These are phyloP conservation scores for Talaromyces proteolyticus DNA, from an alignment of 495 filamentous ascomycete genomes.

Conservation along the genomic window DNA sequence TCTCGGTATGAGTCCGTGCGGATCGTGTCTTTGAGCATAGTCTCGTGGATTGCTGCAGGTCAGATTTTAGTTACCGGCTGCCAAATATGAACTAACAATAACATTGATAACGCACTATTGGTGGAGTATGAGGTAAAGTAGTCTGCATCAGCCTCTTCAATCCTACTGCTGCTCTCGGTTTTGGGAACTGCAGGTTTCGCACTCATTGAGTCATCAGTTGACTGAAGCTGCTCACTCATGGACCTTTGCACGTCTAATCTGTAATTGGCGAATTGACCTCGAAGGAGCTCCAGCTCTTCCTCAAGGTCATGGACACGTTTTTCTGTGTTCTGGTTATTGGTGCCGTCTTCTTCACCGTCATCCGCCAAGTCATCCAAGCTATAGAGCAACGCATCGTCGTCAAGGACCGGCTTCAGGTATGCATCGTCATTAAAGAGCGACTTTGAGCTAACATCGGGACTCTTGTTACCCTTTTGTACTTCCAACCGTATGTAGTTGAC, in stretches of 20 bases:
- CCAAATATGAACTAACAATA: slow-evolving; percentile 7
- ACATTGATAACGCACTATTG: slow-evolving; percentile 47
- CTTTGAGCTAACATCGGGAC: slow-evolving; percentile 49
- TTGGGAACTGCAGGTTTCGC: slow-evolving; percentile 20
- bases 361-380: slow-evolving; percentile 70
- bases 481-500: slow-evolving; percentile 72
- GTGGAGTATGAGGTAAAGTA: slow-evolving; percentile 82
- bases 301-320: slow-evolving; percentile 62
- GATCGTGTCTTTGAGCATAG: slow-evolving; percentile 76
- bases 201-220: slow-evolving; percentile 26
- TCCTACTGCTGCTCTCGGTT: slow-evolving; percentile 14
- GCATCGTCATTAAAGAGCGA: slow-evolving; percentile 63
- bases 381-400: slow-evolving; percentile 83
- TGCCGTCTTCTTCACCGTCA: slow-evolving; percentile 18
- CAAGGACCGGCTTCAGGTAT: slow-evolving; percentile 77
- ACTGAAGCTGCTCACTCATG: slow-evolving; percentile 62
- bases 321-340: slow-evolving; percentile 25
- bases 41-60: slow-evolving; percentile 75
- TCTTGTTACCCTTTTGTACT: slow-evolving; percentile 43
- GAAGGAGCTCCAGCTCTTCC: slow-evolving; percentile 56
- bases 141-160: slow-evolving; percentile 43
- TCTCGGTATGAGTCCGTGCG: slow-evolving; percentile 65
- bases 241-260: slow-evolving; percentile 61
- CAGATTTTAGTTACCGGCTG: background rate
- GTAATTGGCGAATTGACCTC: slow-evolving; percentile 67